phyloP scores from a whole-genome alignment of 768 basidiomycete species.

The Symmetrospora coprosmae region DNA sequence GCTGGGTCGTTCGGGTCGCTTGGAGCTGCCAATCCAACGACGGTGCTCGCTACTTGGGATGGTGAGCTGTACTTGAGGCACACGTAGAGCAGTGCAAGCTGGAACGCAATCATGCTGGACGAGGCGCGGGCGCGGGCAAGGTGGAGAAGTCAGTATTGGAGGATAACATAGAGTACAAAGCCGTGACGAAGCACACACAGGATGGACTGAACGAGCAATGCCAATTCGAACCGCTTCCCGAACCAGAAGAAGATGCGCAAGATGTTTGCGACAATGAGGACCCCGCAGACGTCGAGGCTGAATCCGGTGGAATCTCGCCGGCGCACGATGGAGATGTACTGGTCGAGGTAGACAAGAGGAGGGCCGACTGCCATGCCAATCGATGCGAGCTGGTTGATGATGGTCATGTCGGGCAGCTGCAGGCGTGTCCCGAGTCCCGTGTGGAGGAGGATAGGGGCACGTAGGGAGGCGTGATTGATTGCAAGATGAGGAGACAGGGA shows the following conservation, averaged over 20 bases:
- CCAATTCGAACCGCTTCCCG: conserved; percentile 27
- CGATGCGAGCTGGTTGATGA: neutral
- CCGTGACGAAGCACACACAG: conserved; percentile 24
- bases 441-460: no score
- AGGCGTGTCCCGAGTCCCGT: no score
- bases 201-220: conserved; percentile 27
- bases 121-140: neutral
- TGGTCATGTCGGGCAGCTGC: neutral
- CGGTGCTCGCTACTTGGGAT: no score
- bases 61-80: conserved; percentile 24
- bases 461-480: no score
- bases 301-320: conserved; percentile 27
- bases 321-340: conserved; percentile 21
- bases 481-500: no score
- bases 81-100: conserved; percentile 26
- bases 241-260: conserved; percentile 15
- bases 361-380: conserved; percentile 20
- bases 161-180: neutral
- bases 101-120: neutral
- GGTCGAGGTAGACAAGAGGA: conserved; percentile 25
- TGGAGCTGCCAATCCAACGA: no score
- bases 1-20: no score
- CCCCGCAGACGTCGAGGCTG: conserved; percentile 22
- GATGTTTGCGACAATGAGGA: conserved; percentile 29
- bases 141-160: neutral